Base-by-base conservation (phyloP, 495 filamentous ascomycete genomes). In the Hyaloscypha finlandica region DNA sequence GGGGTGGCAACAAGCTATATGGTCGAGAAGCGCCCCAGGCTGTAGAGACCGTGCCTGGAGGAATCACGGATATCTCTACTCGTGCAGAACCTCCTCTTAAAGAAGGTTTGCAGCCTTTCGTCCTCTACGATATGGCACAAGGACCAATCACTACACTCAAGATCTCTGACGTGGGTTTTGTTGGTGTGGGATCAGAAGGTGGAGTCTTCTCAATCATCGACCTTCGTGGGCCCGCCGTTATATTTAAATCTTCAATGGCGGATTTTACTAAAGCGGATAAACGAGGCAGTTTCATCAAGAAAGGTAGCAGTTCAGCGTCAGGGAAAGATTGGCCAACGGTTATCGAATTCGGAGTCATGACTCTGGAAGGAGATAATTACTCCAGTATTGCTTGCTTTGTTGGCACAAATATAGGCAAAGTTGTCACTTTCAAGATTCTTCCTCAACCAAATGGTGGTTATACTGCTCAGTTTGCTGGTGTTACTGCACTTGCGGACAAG, bases 261-360 rank as follows among this genome's bases (percentile, higher is more conserved):
- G 90, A 94, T 3, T 85, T 96, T 30, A 74, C 81, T 39, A 92
- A 91, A 74, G 77, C 81, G 6, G 84, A 88, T 59, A 97, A 92
- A 75, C 85, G 88, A 12, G 78, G 84, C 33, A 91, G 90, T 62
- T 89, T 97, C 52, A 75, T 86, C 35, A 84, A 81, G 60, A 71
- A 68, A 56, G 78, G 77, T 20, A 75, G 84, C 4, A 74, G 64
- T 76, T 29, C 58, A 6, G 62, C 55, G 20, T 68, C 48, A 64
- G 77, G 85, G 60, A 73, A 77, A 31, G 94, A 96, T 74, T 96
- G 87, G 87, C 86, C 87, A 33, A 92, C 88, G 8, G 80, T 77
- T 48, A 83, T 97, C 12, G 91, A 97, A 76, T 99, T 98, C 80
- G 92, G 91, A 65, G 92, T 97, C 33, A 89, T 99, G 87, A 95